Evolutionary conservation across 192 early-diverging fungal genomes (phyloP).

Genomic region (Phycomyces nitens): DNA sequence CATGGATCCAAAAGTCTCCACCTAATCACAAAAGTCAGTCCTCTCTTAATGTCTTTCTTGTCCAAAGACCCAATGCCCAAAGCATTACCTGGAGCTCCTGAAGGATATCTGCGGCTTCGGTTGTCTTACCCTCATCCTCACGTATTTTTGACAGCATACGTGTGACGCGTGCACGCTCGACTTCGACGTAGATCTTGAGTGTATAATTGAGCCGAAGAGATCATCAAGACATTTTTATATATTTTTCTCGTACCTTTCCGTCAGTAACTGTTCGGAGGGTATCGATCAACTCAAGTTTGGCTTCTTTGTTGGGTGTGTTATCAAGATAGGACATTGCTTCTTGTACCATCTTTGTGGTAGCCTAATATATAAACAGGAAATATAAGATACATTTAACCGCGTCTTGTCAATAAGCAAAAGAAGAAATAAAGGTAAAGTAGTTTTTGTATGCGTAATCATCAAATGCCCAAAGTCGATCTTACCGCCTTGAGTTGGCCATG

Average conservation of each 20-base stretch:
- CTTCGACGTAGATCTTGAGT: slow-evolving; percentile 93
- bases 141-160: slow-evolving; percentile 83
- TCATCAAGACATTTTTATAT: neutral
- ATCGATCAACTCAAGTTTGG: slow-evolving; percentile 90
- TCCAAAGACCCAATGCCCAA: neutral
- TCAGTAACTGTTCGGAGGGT: slow-evolving; percentile 93
- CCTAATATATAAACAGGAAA: slow-evolving; percentile 44
- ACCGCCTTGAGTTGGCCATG: slow-evolving; percentile 91
- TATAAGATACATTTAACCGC: neutral
- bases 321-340: slow-evolving; percentile 88
- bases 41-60: neutral
- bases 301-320: slow-evolving; percentile 73
- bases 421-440: no score
- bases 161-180: slow-evolving; percentile 93
- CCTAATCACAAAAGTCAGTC: slow-evolving; percentile 38
- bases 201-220: neutral
- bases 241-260: slow-evolving; percentile 72
- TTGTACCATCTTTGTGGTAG: slow-evolving; percentile 94
- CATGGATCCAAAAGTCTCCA: slow-evolving; percentile 99
- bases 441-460: no score
- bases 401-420: neutral
- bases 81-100: slow-evolving; percentile 84
- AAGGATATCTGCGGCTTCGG: slow-evolving; percentile 89
- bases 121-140: slow-evolving; percentile 87
- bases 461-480: slow-evolving; percentile 1